Conservation (phyloP, 306 rosid genomes). For the Pterocarpus santalinus region DNA sequence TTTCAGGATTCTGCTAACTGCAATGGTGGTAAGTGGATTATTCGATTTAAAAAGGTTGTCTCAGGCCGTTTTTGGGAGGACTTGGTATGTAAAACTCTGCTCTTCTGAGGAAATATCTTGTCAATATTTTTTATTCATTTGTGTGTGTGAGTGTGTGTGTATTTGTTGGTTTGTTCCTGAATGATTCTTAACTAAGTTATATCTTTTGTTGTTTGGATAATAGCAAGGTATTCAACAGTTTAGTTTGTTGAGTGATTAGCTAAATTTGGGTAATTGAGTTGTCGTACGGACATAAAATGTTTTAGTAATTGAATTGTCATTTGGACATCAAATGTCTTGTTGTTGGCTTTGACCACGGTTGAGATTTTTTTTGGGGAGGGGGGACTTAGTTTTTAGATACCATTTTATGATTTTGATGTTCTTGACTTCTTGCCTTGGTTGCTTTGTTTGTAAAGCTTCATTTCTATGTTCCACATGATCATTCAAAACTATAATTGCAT, state of each 20-base stretch:
- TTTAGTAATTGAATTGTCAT: constrained; percentile 1
- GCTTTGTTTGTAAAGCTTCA: background rate
- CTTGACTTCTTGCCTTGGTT: background rate
- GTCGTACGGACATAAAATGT: constrained; percentile 8
- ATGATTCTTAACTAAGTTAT: background rate
- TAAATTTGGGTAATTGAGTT: constrained; percentile 12
- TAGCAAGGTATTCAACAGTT: background rate
- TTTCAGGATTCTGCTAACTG: constrained; percentile 91
- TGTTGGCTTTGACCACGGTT: background rate
- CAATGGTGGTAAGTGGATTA: constrained; percentile 96
- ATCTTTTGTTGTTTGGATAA: background rate
- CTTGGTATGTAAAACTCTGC: constrained; percentile 63
- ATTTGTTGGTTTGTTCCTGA: background rate
- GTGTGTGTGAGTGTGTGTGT: background rate
- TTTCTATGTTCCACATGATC: background rate
- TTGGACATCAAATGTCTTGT: constrained; percentile 10
- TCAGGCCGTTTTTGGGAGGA: constrained; percentile 98
- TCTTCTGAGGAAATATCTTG: background rate
- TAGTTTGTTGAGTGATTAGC: background rate
- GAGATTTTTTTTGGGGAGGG: too few species aligned
- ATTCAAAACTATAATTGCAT: background rate
- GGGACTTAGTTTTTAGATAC: background rate
- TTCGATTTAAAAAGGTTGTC: constrained; percentile 85
- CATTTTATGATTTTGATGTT: background rate
- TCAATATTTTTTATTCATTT: background rate